phyloP scores from a whole-genome alignment of 768 basidiomycete genomes.

The Kondoa subrosea region DNA sequence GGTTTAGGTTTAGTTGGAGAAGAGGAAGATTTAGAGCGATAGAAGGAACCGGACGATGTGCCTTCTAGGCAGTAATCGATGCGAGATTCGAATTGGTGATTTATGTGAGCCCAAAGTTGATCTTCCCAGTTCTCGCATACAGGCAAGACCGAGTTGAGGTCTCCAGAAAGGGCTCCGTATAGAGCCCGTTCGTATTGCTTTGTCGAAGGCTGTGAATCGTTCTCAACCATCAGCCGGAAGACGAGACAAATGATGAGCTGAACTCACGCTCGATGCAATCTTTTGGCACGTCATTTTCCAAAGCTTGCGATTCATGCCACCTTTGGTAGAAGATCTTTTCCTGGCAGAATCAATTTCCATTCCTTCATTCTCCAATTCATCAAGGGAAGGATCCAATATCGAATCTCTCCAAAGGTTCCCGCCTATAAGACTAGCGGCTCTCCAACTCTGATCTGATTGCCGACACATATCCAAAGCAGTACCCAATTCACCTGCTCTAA shows the following conservation, averaged over 20 bases:
- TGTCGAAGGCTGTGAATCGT: slow-evolving; percentile 39
- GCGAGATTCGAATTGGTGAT: slow-evolving; percentile 63
- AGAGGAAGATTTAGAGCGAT: neutral
- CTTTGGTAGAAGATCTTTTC: slow-evolving; percentile 38
- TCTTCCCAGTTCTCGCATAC: slow-evolving; percentile 86
- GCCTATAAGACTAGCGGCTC: slow-evolving; percentile 74
- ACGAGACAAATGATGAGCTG: too few species aligned
- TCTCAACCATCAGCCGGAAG: neutral
- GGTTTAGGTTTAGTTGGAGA: neutral
- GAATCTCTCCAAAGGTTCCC: slow-evolving; percentile 61
- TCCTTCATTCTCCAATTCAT: slow-evolving; percentile 28
- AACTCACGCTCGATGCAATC: slow-evolving; percentile 56
- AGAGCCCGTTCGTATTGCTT: slow-evolving; percentile 62
- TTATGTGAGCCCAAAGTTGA: slow-evolving; percentile 79
- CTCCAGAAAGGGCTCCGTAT: slow-evolving; percentile 59
- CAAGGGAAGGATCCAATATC: slow-evolving; percentile 34
- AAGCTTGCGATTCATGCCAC: slow-evolving; percentile 56
- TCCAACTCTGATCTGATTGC: slow-evolving; percentile 75
- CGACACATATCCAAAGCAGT: slow-evolving; percentile 68
- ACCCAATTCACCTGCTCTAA: slow-evolving; percentile 69
- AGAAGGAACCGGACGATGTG: slow-evolving; percentile 48
- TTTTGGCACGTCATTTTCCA: slow-evolving; percentile 79
- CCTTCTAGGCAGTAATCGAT: slow-evolving; percentile 50
- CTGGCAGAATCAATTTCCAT: neutral
- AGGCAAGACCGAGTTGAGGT: slow-evolving; percentile 51